phyloP scores from a whole-genome alignment of 306 rosid genomes.

The Lupinus albus region DNA sequence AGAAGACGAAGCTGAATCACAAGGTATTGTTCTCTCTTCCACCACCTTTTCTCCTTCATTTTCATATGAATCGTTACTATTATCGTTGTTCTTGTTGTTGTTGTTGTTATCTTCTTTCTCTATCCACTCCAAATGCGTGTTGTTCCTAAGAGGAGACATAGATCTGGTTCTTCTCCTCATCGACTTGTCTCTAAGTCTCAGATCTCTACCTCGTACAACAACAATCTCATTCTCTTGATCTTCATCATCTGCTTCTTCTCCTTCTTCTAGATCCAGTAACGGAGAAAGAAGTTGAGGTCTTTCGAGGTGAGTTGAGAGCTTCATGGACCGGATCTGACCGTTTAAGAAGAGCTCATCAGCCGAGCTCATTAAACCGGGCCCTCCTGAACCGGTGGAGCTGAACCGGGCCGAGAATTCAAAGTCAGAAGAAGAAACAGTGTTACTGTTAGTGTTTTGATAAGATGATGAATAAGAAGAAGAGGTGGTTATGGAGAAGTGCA shows the following conservation, averaged over 20 bases:
- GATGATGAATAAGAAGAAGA: slow-evolving; percentile 38
- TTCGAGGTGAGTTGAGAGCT: slow-evolving; percentile 75
- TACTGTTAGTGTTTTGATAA: background rate
- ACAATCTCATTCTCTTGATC: background rate
- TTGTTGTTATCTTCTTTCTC: slow-evolving; percentile 42
- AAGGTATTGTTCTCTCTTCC: slow-evolving; percentile 55
- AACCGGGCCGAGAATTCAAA: slow-evolving; percentile 88
- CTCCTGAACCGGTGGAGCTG: slow-evolving; percentile 47
- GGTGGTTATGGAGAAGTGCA: slow-evolving; percentile 70
- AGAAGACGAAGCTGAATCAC: slow-evolving; percentile 81
- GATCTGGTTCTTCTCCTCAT: slow-evolving; percentile 86
- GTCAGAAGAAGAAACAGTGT: slow-evolving; percentile 52
- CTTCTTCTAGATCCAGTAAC: slow-evolving; percentile 73
- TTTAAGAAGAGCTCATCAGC: slow-evolving; percentile 91
- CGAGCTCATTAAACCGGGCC: slow-evolving; percentile 76
- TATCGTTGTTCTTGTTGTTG: background rate
- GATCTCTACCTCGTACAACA: slow-evolving; percentile 80
- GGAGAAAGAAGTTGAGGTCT: slow-evolving; percentile 78
- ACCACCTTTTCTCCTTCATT: slow-evolving; percentile 39
- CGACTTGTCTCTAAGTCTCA: slow-evolving; percentile 66
- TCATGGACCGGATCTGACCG: slow-evolving; percentile 98
- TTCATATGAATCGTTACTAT: slow-evolving; percentile 26
- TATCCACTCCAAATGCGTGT: slow-evolving; percentile 53
- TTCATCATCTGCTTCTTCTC: slow-evolving; percentile 45
- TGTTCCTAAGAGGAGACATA: slow-evolving; percentile 77